phyloP scores from a whole-genome alignment of 805 yeast genomes.

The Pichia scutulata region DNA sequence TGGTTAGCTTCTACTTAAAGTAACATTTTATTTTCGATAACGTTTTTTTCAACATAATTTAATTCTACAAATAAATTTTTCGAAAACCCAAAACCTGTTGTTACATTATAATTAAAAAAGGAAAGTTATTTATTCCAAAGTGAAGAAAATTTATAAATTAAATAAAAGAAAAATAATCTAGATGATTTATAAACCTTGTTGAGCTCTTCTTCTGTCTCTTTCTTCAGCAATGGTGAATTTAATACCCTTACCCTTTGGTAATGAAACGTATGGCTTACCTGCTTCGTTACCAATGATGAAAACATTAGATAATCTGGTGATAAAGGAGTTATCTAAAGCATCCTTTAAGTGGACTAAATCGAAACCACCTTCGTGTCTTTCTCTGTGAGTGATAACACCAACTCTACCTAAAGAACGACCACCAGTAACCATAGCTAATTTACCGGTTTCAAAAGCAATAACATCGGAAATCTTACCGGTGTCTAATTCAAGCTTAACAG shows the following conservation, averaged over 20 bases:
- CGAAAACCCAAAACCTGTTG: conserved; percentile 8
- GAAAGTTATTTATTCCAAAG: conserved; percentile 7
- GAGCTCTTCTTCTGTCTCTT: conserved; percentile 97
- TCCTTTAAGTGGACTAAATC: conserved; percentile 97
- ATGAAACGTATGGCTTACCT: conserved; percentile 86
- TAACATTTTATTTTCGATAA: too few relatives aligned
- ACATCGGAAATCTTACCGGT: conserved; percentile 88
- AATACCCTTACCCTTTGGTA: conserved; percentile 99
- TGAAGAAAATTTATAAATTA: conserved; percentile 3
- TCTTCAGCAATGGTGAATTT: conserved; percentile 93
- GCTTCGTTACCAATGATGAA: conserved; percentile 88
- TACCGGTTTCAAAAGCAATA: conserved; percentile 90
- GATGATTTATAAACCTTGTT: conserved; percentile 43
- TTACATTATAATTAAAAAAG: conserved; percentile 1
- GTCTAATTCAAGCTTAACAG: conserved; percentile 94
- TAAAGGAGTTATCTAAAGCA: conserved; percentile 88
- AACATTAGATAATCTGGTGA: conserved; percentile 89
- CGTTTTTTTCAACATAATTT: too few relatives aligned
- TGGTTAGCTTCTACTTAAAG: too few relatives aligned
- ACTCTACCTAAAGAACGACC: conserved; percentile 98
- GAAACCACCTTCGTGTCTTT: conserved; percentile 97
- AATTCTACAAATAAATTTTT: neutral
- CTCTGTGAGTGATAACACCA: conserved; percentile 93
- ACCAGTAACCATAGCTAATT: conserved; percentile 89
- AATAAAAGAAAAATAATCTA: conserved; percentile 1